Evolutionary conservation across 768 basidiomycete genomes (phyloP), one percentile per base, ranked within the genome.

Genomic region (Suillus variegatus): DNA sequence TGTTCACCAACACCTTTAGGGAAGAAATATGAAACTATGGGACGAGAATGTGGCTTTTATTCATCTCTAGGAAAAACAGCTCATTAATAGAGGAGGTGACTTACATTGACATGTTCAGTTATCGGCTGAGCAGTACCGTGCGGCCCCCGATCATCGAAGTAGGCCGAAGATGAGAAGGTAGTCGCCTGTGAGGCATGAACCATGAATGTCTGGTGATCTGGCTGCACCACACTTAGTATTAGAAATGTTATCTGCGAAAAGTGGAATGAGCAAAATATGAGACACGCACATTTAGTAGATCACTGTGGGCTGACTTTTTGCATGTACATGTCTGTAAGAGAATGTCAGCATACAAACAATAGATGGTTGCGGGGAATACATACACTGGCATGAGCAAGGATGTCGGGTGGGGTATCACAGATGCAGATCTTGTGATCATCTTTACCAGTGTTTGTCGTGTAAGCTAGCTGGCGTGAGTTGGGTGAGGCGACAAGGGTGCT

Each of bases 121-220:
- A 93, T 91, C 52, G 92, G 91, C 71, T 92, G 85, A 10, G 93
- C 90, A 56, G 83, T 84, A 2, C 90, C 92, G 72, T 89, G 82
- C 10, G 76, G 65, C 3, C 92, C 92, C 64, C 91, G 84, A 72
- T 93, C 91, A 67, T 86, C 85, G 72, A 94, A 94, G 78, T 91
- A 92, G 3, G 89, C 78, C 12, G 86, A 82, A 32, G 88, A 82
- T 0, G 92, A 93, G 77, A 93, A 93, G 1, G 92, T 91, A 14
- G 76, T 77, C 6, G 79, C 70, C 64, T 81, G 80, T 20, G 75
- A 69, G 12, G 67, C 68, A 40, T 79, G 77, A 62, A 81, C 81
- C 80, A 81, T 81, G n/a, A 3, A 41, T 41, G 57, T 10, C 10
- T 25, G 25, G 16, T 28, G 10, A 55, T 35, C 20, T 35, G 6